Conservation (phyloP, 2,329 filamentous ascomycete genomes). For the Pseudocercospora eumusae region DNA sequence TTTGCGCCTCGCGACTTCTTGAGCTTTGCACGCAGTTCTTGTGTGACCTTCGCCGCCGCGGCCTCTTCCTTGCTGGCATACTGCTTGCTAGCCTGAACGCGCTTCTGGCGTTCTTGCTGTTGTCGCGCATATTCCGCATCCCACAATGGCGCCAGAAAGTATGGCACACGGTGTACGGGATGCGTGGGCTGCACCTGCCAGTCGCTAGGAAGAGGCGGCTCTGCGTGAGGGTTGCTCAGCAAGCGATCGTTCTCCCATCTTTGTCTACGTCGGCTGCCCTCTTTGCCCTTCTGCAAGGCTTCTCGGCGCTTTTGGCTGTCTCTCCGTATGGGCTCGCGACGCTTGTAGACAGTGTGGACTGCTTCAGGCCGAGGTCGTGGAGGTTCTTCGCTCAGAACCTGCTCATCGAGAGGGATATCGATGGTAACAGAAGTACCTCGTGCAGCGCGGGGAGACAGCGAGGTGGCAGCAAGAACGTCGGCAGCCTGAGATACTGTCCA, state of each 20-base stretch:
- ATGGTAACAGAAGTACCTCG: conserved; percentile 64
- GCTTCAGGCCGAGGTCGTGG: conserved; percentile 29
- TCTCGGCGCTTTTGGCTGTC: conserved; percentile 70
- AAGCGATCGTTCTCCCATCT: conserved; percentile 96
- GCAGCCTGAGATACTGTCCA: conserved; percentile 52
- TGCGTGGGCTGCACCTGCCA: conserved; percentile 83
- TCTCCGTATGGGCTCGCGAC: conserved; percentile 59
- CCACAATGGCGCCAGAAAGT: conserved; percentile 86
- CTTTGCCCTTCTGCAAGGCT: conserved; percentile 80
- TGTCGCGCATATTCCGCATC: conserved; percentile 57
- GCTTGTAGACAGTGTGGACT: conserved; percentile 45
- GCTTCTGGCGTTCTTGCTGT: conserved; percentile 38
- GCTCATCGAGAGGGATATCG: conserved; percentile 67
- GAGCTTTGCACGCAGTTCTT: conserved; percentile 75
- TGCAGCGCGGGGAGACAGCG: conserved; percentile 39
- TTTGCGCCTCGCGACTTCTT: conserved; percentile 80
- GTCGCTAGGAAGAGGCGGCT: conserved; percentile 78
- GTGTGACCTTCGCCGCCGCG: conserved; percentile 62
- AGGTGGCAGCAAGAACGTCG: conserved; percentile 45
- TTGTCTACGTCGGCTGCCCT: conserved; percentile 80
- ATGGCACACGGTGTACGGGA: conserved; percentile 75
- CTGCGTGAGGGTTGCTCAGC: conserved; percentile 79
- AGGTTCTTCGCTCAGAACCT: conserved; percentile 35
- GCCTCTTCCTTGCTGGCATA: conserved; percentile 51
- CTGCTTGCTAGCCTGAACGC: conserved; percentile 49